phyloP scores from a whole-genome alignment of 352 stramenopile species.

The Thalassiosira livingstoniorum region DNA sequence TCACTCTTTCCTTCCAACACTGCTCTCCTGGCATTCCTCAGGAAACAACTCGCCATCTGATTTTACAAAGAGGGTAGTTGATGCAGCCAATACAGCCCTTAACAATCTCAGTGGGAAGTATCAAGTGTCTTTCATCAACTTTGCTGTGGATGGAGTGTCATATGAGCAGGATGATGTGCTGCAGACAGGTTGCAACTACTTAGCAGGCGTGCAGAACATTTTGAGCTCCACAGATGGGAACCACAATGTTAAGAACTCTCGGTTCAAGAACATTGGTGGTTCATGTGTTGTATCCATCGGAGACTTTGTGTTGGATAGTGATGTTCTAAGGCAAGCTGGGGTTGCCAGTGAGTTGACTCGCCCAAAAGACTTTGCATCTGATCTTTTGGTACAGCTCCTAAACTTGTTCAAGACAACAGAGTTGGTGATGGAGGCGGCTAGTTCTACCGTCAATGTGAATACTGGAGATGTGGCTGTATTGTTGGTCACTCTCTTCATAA shows the following conservation, averaged over 20 bases:
- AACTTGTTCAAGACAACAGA: constrained; percentile 6
- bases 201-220: constrained; percentile 6
- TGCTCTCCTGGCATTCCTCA: too few relatives aligned
- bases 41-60: too few relatives aligned
- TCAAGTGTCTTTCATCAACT: constrained; percentile 9
- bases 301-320: constrained; percentile 9
- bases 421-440: constrained; percentile 1
- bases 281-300: constrained; percentile 8
- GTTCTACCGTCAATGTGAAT: background rate
- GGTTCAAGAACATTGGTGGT: constrained; percentile 17
- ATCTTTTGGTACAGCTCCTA: constrained; percentile 12
- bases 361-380: constrained; percentile 20
- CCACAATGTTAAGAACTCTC: constrained; percentile 31
- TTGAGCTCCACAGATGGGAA: constrained; percentile 14
- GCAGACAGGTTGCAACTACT: constrained; percentile 12
- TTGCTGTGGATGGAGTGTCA: constrained; percentile 24
- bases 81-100: constrained; percentile 11
- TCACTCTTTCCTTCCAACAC: too few relatives aligned
- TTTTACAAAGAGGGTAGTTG: constrained; percentile 11
- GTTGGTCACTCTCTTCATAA: constrained; percentile 17
- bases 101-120: background rate
- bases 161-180: constrained; percentile 15
- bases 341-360: constrained; percentile 1
- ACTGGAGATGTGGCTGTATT: constrained; percentile 7
- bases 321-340: constrained; percentile 3